phyloP scores from a whole-genome alignment of 1,284 basidiomycete genomes.

The Volvariella volvacea region DNA sequence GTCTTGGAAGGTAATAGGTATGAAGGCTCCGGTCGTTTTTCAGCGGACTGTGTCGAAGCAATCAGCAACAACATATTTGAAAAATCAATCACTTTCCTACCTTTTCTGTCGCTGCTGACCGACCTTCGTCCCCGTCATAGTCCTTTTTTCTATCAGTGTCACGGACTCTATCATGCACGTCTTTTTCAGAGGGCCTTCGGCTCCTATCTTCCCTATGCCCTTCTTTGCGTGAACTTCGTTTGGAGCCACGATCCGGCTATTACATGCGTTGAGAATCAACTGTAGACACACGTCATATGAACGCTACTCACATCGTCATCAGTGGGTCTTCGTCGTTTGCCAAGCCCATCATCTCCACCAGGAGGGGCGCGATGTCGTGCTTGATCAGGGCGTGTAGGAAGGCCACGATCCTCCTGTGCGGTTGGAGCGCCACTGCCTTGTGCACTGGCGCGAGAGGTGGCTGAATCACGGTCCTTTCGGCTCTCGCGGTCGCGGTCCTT shows the following conservation, averaged over 20 bases:
- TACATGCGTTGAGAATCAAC: slow-evolving; percentile 11
- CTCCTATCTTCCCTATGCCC: slow-evolving; percentile 64
- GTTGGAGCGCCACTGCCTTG: slow-evolving; percentile 20
- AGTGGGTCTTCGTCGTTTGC: slow-evolving; percentile 57
- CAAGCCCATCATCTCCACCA: slow-evolving; percentile 46
- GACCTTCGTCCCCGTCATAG: slow-evolving; percentile 50
- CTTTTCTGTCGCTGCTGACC: slow-evolving; percentile 49
- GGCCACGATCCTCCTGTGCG: slow-evolving; percentile 40
- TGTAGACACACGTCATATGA: slow-evolving; percentile 11
- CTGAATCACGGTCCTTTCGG: slow-evolving; percentile 46
- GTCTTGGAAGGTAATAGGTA: slow-evolving; percentile 25
- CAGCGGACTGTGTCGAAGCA: slow-evolving; percentile 28
- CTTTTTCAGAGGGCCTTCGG: slow-evolving; percentile 64
- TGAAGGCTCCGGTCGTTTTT: slow-evolving; percentile 48
- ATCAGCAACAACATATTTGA: not conserved
- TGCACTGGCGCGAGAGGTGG: slow-evolving; percentile 17
- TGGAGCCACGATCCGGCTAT: slow-evolving; percentile 63
- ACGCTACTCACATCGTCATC: slow-evolving; percentile 61
- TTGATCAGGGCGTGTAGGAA: slow-evolving; percentile 53
- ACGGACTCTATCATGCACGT: slow-evolving; percentile 53
- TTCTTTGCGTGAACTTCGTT: slow-evolving; percentile 70
- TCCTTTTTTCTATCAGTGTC: slow-evolving; percentile 67
- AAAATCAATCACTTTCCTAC: slow-evolving; percentile 24
- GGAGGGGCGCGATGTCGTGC: slow-evolving; percentile 43
- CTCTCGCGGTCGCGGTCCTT: slow-evolving; percentile 20